A percentile compares a stretch with the other conserved stretches of the same genome.
These are phyloP conservation scores for Phytophthora pseudosyringae DNA, from an alignment of 352 stramenopile species.

Conservation along the genomic window DNA sequence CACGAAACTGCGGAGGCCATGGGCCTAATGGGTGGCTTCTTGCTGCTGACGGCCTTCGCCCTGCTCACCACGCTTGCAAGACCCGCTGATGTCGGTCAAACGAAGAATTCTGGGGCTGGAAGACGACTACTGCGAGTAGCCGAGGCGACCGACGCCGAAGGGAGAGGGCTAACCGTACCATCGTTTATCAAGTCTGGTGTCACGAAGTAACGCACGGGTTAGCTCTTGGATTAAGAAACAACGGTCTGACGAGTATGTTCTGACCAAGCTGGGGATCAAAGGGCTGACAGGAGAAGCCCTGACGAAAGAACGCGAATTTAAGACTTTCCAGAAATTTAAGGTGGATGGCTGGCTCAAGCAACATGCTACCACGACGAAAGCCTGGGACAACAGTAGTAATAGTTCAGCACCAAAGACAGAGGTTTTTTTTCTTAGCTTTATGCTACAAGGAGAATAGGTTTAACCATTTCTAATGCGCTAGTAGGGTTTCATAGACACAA, in stretches of 20 bases:
- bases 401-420: too few species aligned
- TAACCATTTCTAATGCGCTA: too few species aligned
- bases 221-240: neutral
- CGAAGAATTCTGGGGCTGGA: too few species aligned
- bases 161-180: neutral
- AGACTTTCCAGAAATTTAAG: neutral
- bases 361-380: neutral
- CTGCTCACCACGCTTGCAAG: neutral
- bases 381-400: too few species aligned
- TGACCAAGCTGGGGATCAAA: neutral
- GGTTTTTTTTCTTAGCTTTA: too few species aligned
- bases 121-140: neutral
- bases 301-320: neutral
- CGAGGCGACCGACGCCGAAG: neutral
- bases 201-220: neutral
- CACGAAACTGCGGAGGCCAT: neutral
- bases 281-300: neutral
- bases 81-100: neutral
- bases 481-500: too few species aligned
- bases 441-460: too few species aligned
- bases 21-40: neutral
- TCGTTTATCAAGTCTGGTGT: neutral
- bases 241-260: neutral
- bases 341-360: neutral
- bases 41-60: neutral